Base-by-base conservation (phyloP, 306 rosid genomes). In the Dalbergia cultrata region DNA sequence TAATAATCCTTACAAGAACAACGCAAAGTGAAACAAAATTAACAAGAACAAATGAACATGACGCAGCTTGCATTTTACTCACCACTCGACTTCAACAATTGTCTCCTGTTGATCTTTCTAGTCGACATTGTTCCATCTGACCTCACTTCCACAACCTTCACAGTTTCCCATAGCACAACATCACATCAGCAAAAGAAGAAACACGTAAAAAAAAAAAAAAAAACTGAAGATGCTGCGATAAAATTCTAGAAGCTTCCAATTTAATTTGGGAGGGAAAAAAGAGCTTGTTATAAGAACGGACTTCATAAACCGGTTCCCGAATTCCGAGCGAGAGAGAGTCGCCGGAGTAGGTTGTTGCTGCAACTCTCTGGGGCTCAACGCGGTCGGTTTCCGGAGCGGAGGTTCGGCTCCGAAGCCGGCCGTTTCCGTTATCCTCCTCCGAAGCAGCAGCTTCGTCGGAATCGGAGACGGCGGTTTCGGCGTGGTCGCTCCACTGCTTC, bases 301-400 rank as follows among this genome's bases (percentile, higher is more conserved):
- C 98, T 91, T 93, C 95, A 69, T 96, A 96, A 73, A 96, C 91
- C 4, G 92, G 97, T 85, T 96, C 99, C 3, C 99, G 97, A 83
- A 96, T 92, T 75, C 98, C 97, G n/a, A 92, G 93, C 31, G 91
- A 85, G 9, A 86, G 81, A 77, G 85, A 87, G 26, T 96, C 99
- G 81, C 90, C 82, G 0, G 86, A 75, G 5, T 89, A 82, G n/a
- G 92, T 43, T 21, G 91, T 16, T 6, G 81, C 31, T 22, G 60
- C 31, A 26, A 79, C 82, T 58, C 79, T 88, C 80, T 65, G 82
- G 79, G 88, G 44, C 76, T 83, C 82, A 22, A 71, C n/a, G 8
- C 73, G 64, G 14, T 33, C 60, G 35, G 16, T 52, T 34, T 68
- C 59, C n/a, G 57, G 60, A 62, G 49, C 58, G 4, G 86, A 50